These are phyloP conservation scores for Moringa oleifera DNA, from an alignment of 345 rosid species.

Conservation along the genomic window DNA sequence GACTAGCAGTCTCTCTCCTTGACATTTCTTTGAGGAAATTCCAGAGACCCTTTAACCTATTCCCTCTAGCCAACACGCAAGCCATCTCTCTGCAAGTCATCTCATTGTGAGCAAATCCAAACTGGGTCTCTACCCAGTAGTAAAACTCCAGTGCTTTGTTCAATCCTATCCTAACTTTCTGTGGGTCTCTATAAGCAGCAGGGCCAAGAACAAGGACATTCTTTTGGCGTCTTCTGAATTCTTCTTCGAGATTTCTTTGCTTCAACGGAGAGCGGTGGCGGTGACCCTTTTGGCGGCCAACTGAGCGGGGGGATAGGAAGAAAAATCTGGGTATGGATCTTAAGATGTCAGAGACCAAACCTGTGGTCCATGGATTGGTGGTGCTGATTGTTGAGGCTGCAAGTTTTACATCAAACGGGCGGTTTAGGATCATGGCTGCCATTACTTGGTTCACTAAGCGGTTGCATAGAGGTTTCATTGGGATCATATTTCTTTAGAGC, in stretches of 20 bases:
- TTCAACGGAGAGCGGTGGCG: constrained; percentile 75
- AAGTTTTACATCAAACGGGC: constrained; percentile 52
- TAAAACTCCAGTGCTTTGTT: constrained; percentile 65
- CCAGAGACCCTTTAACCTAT: constrained; percentile 52
- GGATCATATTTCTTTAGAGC: constrained; percentile 14
- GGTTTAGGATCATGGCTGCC: constrained; percentile 50
- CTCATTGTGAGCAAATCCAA: constrained; percentile 51
- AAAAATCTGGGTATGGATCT: constrained; percentile 64
- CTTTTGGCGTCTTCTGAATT: constrained; percentile 26
- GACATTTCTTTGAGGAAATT: constrained; percentile 57
- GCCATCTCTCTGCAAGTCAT: constrained; percentile 75
- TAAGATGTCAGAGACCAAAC: constrained; percentile 50
- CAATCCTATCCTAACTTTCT: constrained; percentile 43
- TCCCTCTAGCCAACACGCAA: constrained; percentile 58
- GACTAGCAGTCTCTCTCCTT: constrained; percentile 22
- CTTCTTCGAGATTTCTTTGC: constrained; percentile 51
- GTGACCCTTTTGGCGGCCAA: constrained; percentile 62
- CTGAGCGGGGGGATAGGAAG: constrained; percentile 68
- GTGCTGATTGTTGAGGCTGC: constrained; percentile 33
- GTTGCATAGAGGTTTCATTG: constrained; percentile 17
- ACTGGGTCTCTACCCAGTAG: constrained; percentile 46
- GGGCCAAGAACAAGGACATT: constrained; percentile 56
- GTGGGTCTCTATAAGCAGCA: constrained; percentile 67
- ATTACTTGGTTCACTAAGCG: constrained; percentile 34
- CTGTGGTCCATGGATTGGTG: constrained; percentile 30